Conservation (phyloP, 139 green algal genomes). For the Spirogloea muscicola region DNA sequence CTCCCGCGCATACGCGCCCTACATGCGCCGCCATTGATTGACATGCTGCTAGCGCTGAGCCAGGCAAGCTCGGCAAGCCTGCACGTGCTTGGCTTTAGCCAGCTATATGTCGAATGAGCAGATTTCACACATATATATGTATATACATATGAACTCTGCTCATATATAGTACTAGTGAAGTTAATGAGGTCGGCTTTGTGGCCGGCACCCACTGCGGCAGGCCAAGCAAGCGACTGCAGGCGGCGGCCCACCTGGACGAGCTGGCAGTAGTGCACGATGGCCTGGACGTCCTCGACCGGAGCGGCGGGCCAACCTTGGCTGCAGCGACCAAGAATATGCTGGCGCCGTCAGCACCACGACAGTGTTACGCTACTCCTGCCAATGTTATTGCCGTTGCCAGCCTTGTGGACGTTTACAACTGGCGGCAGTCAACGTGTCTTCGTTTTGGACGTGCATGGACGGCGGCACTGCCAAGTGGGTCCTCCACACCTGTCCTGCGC, state of each 20-base stretch:
- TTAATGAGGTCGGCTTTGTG: background rate
- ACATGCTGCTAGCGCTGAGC: no score
- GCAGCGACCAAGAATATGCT: background rate
- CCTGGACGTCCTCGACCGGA: no score
- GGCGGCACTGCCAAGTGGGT: background rate
- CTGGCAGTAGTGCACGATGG: no score
- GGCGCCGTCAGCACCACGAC: background rate
- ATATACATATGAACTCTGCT: background rate
- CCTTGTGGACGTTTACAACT: background rate
- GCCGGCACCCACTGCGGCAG: no score
- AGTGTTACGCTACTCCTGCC: background rate
- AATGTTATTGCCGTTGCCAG: background rate
- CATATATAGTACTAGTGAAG: background rate
- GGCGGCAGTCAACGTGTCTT: background rate
- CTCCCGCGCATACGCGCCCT: slow-evolving; percentile 11
- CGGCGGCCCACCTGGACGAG: no score
- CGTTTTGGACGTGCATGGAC: background rate
- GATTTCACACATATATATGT: background rate
- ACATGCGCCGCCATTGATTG: no score
- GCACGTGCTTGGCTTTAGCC: background rate
- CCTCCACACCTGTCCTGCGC: background rate
- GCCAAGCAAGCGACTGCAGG: no score
- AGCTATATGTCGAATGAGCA: background rate
- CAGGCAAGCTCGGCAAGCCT: no score
- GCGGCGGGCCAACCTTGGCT: no score